A percentile compares a stretch with the other conserved stretches of the same genome.
phyloP scores from a whole-genome alignment of 345 rosid species.

The Diplotaxis tenuifolia region DNA sequence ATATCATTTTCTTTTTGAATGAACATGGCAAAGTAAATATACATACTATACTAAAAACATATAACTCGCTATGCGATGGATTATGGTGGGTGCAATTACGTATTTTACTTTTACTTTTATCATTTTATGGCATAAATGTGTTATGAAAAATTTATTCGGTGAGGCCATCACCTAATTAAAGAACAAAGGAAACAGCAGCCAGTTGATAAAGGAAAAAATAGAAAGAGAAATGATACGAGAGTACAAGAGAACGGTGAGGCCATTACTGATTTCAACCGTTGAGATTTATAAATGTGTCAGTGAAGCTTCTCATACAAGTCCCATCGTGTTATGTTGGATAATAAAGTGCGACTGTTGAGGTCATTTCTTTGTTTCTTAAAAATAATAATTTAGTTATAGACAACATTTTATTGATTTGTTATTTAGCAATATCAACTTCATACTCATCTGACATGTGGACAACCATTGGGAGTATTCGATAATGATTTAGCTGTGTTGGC shows the following conservation, averaged over 20 bases:
- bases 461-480: constrained; percentile 2
- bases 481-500: too few relatives aligned
- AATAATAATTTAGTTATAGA: neutral
- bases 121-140: neutral
- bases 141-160: neutral
- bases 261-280: constrained; percentile 25
- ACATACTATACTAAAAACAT: neutral
- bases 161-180: neutral
- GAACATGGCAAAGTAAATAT: neutral
- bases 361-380: neutral
- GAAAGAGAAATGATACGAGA: constrained; percentile 1
- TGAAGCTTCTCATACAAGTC: constrained; percentile 20
- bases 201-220: neutral
- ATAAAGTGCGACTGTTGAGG: neutral
- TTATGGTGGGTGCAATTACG: neutral
- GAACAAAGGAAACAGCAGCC: neutral
- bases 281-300: constrained; percentile 24
- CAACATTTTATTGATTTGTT: neutral
- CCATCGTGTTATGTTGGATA: constrained; percentile 5
- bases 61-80: neutral
- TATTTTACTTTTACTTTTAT: neutral
- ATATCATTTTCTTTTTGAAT: neutral
- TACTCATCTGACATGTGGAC: neutral
- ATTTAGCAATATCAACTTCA: neutral
- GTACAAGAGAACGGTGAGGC: constrained; percentile 20